These are phyloP conservation scores for Rhamnella rubrinervis DNA, from an alignment of 331 rosid genomes.

Conservation along the genomic window DNA sequence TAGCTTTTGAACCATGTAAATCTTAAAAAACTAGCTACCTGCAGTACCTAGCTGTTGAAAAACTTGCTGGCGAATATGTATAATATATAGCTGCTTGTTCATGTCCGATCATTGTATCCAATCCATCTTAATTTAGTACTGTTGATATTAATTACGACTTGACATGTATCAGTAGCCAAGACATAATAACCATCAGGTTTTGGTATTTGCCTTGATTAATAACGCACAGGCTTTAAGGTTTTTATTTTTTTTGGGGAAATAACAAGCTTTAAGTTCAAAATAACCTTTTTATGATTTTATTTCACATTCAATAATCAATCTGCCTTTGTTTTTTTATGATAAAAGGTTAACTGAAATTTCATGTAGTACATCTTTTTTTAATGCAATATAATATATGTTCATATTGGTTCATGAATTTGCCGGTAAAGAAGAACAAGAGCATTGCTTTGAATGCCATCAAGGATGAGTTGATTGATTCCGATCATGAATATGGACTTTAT, in stretches of 20 bases:
- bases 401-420: neutral
- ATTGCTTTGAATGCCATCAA: slow-evolving; percentile 55
- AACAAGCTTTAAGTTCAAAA: neutral
- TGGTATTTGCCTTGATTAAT: neutral
- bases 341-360: too few species aligned
- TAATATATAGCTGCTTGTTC: neutral
- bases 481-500: too few species aligned
- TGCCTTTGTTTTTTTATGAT: too few species aligned
- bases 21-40: too few species aligned
- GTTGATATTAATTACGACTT: neutral
- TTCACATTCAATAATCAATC: too few species aligned
- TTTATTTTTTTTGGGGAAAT: too few species aligned
- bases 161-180: neutral
- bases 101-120: neutral
- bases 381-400: too few species aligned
- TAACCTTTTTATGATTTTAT: too few species aligned
- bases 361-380: too few species aligned
- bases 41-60: neutral
- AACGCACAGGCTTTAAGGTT: neutral
- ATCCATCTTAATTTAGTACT: neutral
- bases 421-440: too few species aligned
- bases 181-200: neutral
- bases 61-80: neutral
- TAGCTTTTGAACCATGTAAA: too few species aligned
- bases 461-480: slow-evolving; percentile 32